Conservation (phyloP, 2,329 filamentous ascomycete species). For the Periconia digitata region DNA sequence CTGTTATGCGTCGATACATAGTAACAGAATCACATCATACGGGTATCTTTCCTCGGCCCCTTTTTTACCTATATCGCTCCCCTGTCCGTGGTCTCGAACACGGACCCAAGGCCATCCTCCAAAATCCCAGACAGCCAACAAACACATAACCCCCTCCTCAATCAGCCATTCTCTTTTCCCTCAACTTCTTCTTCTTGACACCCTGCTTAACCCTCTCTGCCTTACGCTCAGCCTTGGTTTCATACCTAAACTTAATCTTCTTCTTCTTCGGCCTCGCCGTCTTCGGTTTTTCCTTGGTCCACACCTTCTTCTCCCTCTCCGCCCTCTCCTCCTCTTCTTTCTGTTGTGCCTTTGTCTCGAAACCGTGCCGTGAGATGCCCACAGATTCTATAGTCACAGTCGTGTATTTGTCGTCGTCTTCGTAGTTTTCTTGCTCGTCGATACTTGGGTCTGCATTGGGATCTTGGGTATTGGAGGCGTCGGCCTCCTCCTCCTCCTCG, state of each 20-base stretch:
- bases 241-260: slow-evolving; percentile 91
- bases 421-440: slow-evolving; percentile 87
- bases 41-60: too few relatives aligned
- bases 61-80: too few relatives aligned
- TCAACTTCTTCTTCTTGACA: slow-evolving; percentile 70
- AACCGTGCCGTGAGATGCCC: slow-evolving; percentile 72
- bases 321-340: slow-evolving; percentile 22
- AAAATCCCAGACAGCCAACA: too few relatives aligned
- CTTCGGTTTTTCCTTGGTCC: slow-evolving; percentile 53
- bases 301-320: slow-evolving; percentile 39
- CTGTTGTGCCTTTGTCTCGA: slow-evolving; percentile 55
- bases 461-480: slow-evolving; percentile 28
- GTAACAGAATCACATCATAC: too few relatives aligned
- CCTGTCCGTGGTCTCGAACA: too few relatives aligned
- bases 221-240: slow-evolving; percentile 81
- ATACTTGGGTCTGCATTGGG: slow-evolving; percentile 56
- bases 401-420: slow-evolving; percentile 94
- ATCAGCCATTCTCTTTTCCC: slow-evolving; percentile 53
- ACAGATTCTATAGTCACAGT: slow-evolving; percentile 93
- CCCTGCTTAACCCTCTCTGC: slow-evolving; percentile 63
- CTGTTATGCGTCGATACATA: too few relatives aligned
- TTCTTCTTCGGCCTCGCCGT: slow-evolving; percentile 66
- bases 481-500: slow-evolving; percentile 58
- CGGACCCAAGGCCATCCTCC: too few relatives aligned
- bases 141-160: background rate